A percentile compares a stretch with the other conserved stretches of the same genome.
Evolutionary conservation across 495 filamentous ascomycete genomes (phyloP).

Genomic region (Neurospora africana): DNA sequence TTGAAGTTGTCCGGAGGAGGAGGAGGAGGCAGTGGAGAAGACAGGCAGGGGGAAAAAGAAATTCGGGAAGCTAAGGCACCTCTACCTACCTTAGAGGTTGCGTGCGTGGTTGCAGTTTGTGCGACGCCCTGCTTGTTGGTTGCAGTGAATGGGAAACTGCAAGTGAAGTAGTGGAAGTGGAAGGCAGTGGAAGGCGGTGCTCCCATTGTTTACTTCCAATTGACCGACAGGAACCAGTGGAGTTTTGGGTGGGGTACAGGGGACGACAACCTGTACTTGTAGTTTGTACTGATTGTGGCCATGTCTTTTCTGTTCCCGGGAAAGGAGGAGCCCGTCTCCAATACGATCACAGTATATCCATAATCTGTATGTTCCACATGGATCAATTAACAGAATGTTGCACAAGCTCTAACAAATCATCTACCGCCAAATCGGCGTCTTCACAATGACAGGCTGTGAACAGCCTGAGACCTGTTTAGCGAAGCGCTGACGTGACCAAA

Average conservation of each 20-base stretch:
- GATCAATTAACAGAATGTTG: background rate
- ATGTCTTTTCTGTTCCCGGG: background rate
- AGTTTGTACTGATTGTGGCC: no score
- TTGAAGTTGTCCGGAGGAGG: background rate
- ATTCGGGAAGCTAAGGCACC: background rate
- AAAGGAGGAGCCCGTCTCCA: background rate
- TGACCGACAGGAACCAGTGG: background rate
- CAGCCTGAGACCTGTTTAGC: background rate
- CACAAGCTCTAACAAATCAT: background rate
- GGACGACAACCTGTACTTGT: background rate
- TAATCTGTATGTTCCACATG: background rate
- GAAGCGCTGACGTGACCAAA: background rate
- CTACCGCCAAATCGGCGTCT: background rate
- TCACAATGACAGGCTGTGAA: background rate
- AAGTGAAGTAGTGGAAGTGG: background rate
- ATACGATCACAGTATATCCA: background rate
- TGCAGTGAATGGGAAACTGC: background rate
- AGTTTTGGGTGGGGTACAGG: background rate
- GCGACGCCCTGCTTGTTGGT: background rate
- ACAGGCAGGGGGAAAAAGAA: background rate
- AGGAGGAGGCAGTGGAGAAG: background rate
- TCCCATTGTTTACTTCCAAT: background rate
- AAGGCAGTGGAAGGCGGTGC: background rate
- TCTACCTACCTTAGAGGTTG: no score
- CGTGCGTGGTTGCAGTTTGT: background rate